Conservation (phyloP, 495 filamentous ascomycete genomes). For the Lasiosphaeria ovina region DNA sequence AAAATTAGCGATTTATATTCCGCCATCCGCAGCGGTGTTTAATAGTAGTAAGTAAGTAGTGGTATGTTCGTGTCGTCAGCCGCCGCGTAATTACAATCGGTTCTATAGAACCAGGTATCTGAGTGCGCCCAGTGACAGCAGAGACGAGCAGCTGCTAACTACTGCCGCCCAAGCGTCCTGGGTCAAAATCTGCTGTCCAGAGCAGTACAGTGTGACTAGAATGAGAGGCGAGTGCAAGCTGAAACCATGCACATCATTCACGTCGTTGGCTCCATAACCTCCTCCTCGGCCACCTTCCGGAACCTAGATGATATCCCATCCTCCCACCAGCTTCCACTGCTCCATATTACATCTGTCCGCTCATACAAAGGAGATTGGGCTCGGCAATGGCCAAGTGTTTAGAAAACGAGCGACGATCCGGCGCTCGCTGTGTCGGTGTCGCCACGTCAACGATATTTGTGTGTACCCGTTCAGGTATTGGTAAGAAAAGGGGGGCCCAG, state of each 20-base stretch:
- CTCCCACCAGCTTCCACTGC: neutral
- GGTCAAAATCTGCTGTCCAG: neutral
- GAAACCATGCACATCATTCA: conserved; percentile 1
- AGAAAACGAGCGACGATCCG: too few relatives aligned
- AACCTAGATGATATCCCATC: conserved; percentile 8
- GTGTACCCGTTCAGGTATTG: too few relatives aligned
- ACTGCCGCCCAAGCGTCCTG: neutral
- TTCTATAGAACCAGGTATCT: neutral
- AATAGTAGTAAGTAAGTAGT: neutral
- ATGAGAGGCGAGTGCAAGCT: conserved; percentile 1
- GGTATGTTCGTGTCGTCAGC: neutral
- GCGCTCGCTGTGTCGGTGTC: too few relatives aligned
- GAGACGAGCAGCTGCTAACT: neutral
- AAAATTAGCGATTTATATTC: neutral
- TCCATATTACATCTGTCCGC: neutral
- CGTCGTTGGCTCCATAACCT: neutral
- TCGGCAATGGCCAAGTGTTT: neutral
- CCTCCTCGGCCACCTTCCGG: neutral
- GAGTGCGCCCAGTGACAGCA: neutral
- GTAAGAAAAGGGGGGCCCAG: too few relatives aligned
- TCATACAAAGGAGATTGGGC: neutral
- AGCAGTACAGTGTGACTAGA: neutral
- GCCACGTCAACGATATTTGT: too few relatives aligned
- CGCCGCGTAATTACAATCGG: neutral
- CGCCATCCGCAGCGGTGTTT: neutral